Conservation (phyloP, 345 rosid genomes). For the Turritis glabra region DNA sequence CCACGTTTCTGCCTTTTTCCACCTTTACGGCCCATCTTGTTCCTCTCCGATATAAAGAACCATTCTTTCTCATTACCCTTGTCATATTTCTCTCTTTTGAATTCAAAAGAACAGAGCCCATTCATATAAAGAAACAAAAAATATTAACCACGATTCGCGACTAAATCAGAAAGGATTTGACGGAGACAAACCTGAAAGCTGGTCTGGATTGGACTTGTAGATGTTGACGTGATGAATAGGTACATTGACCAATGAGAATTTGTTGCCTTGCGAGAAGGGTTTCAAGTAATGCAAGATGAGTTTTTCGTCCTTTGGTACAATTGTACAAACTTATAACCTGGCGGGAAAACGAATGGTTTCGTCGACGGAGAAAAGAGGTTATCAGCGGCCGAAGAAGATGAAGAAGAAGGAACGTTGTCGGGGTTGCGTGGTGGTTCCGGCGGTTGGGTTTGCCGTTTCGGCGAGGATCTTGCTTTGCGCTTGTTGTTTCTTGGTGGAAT, state of each 20-base stretch:
- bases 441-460: not conserved
- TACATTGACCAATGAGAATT: not conserved
- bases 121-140: not conserved
- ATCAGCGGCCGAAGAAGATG: not conserved
- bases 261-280: not conserved
- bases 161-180: not conserved
- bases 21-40: not conserved
- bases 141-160: not conserved
- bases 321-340: not conserved
- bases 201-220: not conserved
- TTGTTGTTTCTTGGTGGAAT: not conserved
- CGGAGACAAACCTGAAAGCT: conserved; percentile 5
- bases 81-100: not conserved
- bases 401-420: not conserved
- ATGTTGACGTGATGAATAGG: not conserved
- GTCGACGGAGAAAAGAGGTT: not conserved
- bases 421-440: not conserved
- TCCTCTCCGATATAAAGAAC: conserved; percentile 13
- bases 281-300: not conserved
- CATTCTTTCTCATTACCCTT: conserved; percentile 13
- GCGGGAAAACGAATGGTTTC: not conserved
- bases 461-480: not conserved
- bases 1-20: not conserved
- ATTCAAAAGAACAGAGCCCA: not conserved
- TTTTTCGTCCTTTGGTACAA: not conserved